Evolutionary conservation across 2,329 filamentous ascomycete species (phyloP).

Genomic region (Sarocladium strictum): DNA sequence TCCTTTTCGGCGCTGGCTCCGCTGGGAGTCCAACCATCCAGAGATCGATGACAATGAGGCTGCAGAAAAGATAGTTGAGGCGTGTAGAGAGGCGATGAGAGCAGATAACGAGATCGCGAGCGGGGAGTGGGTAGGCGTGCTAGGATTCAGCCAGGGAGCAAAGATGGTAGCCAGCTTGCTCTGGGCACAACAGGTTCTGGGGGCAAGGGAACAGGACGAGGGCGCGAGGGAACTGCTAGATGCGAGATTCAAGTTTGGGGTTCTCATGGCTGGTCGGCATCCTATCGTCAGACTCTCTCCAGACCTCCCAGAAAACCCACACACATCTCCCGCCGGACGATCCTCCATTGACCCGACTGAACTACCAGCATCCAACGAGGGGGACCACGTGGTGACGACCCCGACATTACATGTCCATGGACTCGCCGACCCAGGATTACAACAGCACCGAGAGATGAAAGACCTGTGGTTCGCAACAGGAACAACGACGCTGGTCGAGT

Average conservation of each 20-base stretch:
- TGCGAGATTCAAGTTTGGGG: constrained; percentile 28
- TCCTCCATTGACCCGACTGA: constrained; percentile 19
- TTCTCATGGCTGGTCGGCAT: constrained; percentile 28
- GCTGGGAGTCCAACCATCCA: constrained; percentile 54
- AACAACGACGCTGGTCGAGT: constrained; percentile 56
- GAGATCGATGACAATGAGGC: constrained; percentile 41
- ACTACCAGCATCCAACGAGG: constrained; percentile 43
- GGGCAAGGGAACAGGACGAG: constrained; percentile 12
- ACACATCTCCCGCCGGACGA: constrained; percentile 19
- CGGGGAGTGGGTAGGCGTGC: constrained; percentile 52
- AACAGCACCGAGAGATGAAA: constrained; percentile 42
- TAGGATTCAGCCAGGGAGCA: constrained; percentile 64
- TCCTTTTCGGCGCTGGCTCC: constrained; percentile 58
- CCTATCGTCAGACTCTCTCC: constrained; percentile 25
- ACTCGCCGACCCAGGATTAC: constrained; percentile 54
- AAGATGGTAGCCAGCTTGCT: constrained; percentile 56
- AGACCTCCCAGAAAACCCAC: constrained; percentile 45
- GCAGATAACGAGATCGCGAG: constrained; percentile 39
- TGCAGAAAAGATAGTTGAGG: constrained; percentile 31
- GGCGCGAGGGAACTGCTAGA: constrained; percentile 12
- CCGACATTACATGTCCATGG: constrained; percentile 38
- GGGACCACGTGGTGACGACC: constrained; percentile 22
- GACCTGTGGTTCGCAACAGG: constrained; percentile 53
- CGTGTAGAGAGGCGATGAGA: constrained; percentile 42
- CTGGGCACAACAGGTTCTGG: constrained; percentile 53